A percentile compares a stretch with the other conserved stretches of the same genome.
These are phyloP conservation scores for Tulasnella sp. DNA, from an alignment of 768 basidiomycete species.

Conservation along the genomic window DNA sequence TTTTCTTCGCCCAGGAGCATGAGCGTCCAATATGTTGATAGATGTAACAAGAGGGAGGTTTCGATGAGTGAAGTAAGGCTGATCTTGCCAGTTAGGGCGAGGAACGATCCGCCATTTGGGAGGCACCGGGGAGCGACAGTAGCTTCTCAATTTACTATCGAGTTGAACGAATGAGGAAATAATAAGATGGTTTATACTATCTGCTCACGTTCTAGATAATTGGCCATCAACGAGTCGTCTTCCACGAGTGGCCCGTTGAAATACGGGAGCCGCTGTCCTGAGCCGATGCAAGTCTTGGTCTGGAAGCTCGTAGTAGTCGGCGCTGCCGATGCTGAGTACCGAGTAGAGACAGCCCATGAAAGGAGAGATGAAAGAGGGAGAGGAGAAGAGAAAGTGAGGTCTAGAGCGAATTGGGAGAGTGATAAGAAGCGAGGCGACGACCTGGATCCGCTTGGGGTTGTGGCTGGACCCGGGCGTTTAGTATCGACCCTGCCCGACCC, in stretches of 20 bases:
- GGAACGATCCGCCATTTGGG: not conserved
- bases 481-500: not conserved
- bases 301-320: not conserved
- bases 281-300: not conserved
- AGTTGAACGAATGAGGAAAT: not conserved
- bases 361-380: not conserved
- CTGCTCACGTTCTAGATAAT: not conserved
- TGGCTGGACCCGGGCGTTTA: not conserved
- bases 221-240: not conserved
- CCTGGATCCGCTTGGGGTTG: not conserved
- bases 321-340: not conserved
- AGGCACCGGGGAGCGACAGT: not conserved
- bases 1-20: not conserved
- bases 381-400: not conserved
- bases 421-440: not conserved
- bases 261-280: not conserved
- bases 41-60: not conserved
- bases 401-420: not conserved
- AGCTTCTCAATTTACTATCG: not conserved
- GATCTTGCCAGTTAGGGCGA: not conserved
- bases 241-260: not conserved
- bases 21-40: not conserved
- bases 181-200: not conserved
- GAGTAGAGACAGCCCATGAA: constrained; percentile 1
- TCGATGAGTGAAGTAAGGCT: not conserved